These are phyloP conservation scores for Acephala macrosclerotiorum DNA, from an alignment of 2,329 filamentous ascomycete species.

Conservation along the genomic window DNA sequence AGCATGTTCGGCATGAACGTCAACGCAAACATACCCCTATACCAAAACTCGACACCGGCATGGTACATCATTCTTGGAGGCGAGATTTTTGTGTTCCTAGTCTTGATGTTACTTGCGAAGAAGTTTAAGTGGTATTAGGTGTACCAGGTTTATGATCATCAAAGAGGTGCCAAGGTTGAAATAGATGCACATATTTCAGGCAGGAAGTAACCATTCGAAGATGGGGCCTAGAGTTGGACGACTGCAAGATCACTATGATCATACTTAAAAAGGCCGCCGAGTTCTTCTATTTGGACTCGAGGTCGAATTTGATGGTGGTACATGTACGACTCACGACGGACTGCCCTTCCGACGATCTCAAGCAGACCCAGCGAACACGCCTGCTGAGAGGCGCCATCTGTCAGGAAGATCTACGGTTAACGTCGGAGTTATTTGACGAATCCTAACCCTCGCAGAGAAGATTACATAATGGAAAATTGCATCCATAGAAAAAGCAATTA, in stretches of 20 bases:
- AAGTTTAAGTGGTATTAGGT: slow-evolving; percentile 13
- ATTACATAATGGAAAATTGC: not conserved
- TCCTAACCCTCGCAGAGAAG: too few relatives aligned
- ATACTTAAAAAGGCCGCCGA: not conserved
- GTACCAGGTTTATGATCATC: not conserved
- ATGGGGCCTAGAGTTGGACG: not conserved
- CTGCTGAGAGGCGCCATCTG: not conserved
- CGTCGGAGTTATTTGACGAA: not conserved
- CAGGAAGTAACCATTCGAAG: not conserved
- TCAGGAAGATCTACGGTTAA: not conserved
- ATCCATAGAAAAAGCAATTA: not conserved
- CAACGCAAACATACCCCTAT: slow-evolving; percentile 3
- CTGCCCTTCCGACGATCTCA: not conserved
- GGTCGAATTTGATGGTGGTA: not conserved
- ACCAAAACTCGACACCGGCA: not conserved
- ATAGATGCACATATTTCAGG: too few relatives aligned
- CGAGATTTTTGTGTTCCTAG: not conserved
- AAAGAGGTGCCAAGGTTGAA: too few relatives aligned
- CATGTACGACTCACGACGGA: not conserved
- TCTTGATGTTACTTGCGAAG: slow-evolving; percentile 1
- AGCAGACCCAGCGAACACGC: not conserved
- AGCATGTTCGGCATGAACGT: slow-evolving; percentile 18
- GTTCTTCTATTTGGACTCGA: not conserved
- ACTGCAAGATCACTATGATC: not conserved
- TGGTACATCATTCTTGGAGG: slow-evolving; percentile 14